Conservation (phyloP, 352 stramenopile genomes). For the Globisporangium megalacanthum region DNA sequence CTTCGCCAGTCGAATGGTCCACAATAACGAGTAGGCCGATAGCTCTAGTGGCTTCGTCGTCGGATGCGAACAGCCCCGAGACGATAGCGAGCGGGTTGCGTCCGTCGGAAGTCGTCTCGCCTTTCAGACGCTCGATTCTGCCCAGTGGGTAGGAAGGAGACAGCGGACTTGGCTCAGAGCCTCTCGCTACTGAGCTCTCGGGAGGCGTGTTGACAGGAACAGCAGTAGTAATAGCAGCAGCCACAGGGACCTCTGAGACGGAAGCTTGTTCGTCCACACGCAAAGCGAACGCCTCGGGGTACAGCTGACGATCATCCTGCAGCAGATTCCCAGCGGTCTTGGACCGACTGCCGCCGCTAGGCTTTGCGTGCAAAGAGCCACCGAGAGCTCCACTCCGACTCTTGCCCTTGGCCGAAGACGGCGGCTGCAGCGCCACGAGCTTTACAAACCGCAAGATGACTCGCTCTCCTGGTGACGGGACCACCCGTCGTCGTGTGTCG, state of each 20-base stretch:
- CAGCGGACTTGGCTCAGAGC: background rate
- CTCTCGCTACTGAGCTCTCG: background rate
- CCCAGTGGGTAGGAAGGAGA: constrained; percentile 7
- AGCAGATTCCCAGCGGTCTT: constrained; percentile 22
- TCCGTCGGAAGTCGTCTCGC: constrained; percentile 51
- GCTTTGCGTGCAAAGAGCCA: background rate
- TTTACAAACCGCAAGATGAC: constrained; percentile 64
- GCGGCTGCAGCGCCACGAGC: constrained; percentile 31
- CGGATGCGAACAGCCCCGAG: constrained; percentile 42
- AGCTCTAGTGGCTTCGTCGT: constrained; percentile 32
- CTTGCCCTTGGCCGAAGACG: constrained; percentile 17
- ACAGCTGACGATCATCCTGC: constrained; percentile 37
- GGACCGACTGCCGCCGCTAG: background rate
- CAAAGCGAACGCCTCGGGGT: constrained; percentile 33
- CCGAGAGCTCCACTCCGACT: constrained; percentile 3
- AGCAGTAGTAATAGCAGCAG: no score
- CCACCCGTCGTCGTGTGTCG: background rate
- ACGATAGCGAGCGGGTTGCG: constrained; percentile 67
- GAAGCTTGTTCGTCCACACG: background rate
- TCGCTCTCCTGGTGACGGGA: constrained; percentile 29
- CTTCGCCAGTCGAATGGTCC: constrained; percentile 5
- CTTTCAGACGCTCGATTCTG: constrained; percentile 60
- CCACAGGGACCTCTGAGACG: background rate
- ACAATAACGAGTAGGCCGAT: constrained; percentile 23
- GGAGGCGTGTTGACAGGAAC: background rate